Evolutionary conservation across 2,329 filamentous ascomycete species (phyloP), one percentile per base, ranked within the genome.

Genomic region (Alternaria hordeiaustralica): DNA sequence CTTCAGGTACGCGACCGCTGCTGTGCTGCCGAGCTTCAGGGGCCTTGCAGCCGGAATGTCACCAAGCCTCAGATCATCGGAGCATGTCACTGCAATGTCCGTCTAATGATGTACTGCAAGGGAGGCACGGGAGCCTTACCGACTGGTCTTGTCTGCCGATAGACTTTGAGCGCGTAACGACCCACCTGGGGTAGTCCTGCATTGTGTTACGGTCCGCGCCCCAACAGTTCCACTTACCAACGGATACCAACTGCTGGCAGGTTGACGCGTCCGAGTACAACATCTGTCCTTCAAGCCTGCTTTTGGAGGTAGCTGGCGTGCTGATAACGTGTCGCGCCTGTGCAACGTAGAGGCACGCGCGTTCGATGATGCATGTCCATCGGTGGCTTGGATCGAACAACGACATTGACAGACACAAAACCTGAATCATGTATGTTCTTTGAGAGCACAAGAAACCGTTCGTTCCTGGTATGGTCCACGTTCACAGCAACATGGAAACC

Each of bases 141-240:
- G 68, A 64, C 30, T 64, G 49, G 64, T 66, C 58, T 62, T 59
- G 60, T 61, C 55, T 59, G 56, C 62, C 57, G 44, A 61, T 51
- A 63, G 56, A 58, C 23, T 33, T 28, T 60, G 47, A 60, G 61
- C 60, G 61, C 50, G 55, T 60, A 66, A 67, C 60, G 28, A 46
- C 53, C 47, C 61, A 53, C 60, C 66, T 55, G 57, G 57, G 61
- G 51, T 62, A 66, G 67, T 66, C 61, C 53, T 69, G 68, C 68
- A 63, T 63, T 66, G 73, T 75, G 67, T 55, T 59, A 77, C 75
- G 54, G 62, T 45, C 46, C 65, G 65, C 59, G 60, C 59, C 70
- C 66, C 75, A 78, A 77, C 73, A 76, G 72, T 77, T 67, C 64
- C 69, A 77, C 72, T 61, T 66, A 68, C 53, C 60, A 58, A 61